These are phyloP conservation scores for Alternaria atra DNA, from an alignment of 2,329 filamentous ascomycete species.

Conservation along the genomic window DNA sequence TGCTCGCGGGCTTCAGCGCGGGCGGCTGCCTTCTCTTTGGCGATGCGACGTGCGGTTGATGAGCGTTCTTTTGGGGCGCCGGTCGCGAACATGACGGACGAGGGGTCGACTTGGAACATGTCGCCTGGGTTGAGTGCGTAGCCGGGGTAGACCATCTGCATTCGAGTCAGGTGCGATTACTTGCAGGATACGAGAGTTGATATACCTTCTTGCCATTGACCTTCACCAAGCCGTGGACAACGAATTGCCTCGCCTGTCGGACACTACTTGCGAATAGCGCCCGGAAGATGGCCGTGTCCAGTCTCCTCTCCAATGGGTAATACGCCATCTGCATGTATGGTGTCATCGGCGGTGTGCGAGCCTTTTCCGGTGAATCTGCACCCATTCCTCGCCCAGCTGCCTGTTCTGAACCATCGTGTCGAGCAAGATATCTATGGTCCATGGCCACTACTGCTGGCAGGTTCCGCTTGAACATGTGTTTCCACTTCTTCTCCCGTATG, in stretches of 20 bases:
- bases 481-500: slow-evolving; percentile 91
- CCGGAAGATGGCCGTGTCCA: slow-evolving; percentile 95
- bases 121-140: slow-evolving; percentile 97
- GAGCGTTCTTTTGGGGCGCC: slow-evolving; percentile 70
- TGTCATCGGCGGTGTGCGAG: slow-evolving; percentile 60
- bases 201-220: slow-evolving; percentile 94
- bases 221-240: slow-evolving; percentile 89
- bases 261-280: slow-evolving; percentile 93
- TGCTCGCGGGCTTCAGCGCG: slow-evolving; percentile 39
- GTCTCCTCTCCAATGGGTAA: slow-evolving; percentile 85
- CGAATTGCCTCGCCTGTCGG: slow-evolving; percentile 91
- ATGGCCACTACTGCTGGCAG: slow-evolving; percentile 86
- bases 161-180: not conserved
- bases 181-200: not conserved
- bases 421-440: slow-evolving; percentile 80
- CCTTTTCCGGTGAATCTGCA: slow-evolving; percentile 32
- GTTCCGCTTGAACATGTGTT: slow-evolving; percentile 86
- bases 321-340: slow-evolving; percentile 98
- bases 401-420: slow-evolving; percentile 81
- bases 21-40: slow-evolving; percentile 41
- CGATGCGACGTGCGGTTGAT: slow-evolving; percentile 38
- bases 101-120: slow-evolving; percentile 94
- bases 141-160: slow-evolving; percentile 86
- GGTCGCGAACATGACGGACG: slow-evolving; percentile 87
- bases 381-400: slow-evolving; percentile 87